Base-by-base conservation (phyloP, 257 asterid species). In the Linderniella brevidens region DNA sequence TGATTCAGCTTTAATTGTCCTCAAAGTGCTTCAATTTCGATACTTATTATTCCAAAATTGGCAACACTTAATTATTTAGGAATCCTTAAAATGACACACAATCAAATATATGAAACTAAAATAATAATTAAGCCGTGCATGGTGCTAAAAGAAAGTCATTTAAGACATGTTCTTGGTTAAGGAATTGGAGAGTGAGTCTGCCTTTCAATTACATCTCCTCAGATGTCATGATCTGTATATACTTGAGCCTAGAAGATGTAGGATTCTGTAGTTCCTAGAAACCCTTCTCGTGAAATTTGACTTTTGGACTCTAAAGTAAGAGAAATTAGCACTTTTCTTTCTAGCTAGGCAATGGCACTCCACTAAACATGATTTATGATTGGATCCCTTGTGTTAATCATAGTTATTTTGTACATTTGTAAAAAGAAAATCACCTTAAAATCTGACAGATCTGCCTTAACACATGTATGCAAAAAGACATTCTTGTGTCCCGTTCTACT, bases 281-380 rank as follows among this genome's bases (percentile, higher is more conserved):
- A 64, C 56, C 57, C 58, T 57, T 49, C 76, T 63, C 64, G 83
- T 67, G 82, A 72, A 56, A 58, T 69, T 80, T 76, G 79, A 75
- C 79, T 65, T 77, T 65, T 60, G 60, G 71, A 46, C 69, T 56
- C 49, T 57, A 2, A 25, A 2, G 32, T 25, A 2, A 25, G 6
- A 25, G 32, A 25, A 6, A 25, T 25, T 25, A 25, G 32, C 32
- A 25, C 53, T 35, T 56, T 61, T 61, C 46, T 38, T 57, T 25
- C 32, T 25, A 25, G 60, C 64, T 46, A 66, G 56, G 49, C 59
- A 49, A 65, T 65, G 68, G 61, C 52, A 50, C 45, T 64, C 65
- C 60, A 62, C 70, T 63, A 63, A 68, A 64, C 56, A 65, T 68
- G 75, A 68, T 72, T 68, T 59, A 59, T 14, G 12, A 20, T 54